Percentiles rank a stretch among this genome's conserved stretches.
These are phyloP conservation scores for Plectranthus barbatus DNA, from an alignment of 257 asterid genomes.

Conservation along the genomic window DNA sequence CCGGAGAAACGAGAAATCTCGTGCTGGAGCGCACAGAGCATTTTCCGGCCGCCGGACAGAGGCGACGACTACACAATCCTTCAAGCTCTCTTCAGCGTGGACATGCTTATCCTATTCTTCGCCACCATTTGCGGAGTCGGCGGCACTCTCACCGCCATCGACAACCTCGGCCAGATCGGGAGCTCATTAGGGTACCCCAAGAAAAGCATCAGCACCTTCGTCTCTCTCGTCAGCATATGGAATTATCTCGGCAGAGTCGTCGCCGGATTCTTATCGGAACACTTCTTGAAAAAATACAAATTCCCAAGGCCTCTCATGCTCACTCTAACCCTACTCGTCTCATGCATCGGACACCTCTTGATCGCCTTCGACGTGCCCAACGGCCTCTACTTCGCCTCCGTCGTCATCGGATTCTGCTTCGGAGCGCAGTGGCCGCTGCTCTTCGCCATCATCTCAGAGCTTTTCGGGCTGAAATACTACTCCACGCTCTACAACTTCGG, in stretches of 20 bases:
- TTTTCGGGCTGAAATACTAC: constrained; percentile 62
- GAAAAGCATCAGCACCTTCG: constrained; percentile 61
- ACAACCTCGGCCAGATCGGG: constrained; percentile 66
- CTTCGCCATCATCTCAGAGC: constrained; percentile 58
- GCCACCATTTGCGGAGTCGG: constrained; percentile 80
- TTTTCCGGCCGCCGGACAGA: constrained; percentile 44
- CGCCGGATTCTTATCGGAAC: constrained; percentile 57
- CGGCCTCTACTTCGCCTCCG: constrained; percentile 62
- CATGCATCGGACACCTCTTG: constrained; percentile 57
- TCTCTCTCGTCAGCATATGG: constrained; percentile 79
- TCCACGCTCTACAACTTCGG: constrained; percentile 75
- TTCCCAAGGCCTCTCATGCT: constrained; percentile 60
- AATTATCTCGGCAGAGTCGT: constrained; percentile 67
- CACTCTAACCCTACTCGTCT: constrained; percentile 32
- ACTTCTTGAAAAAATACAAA: constrained; percentile 40
- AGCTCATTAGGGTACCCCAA: constrained; percentile 51
- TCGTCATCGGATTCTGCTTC: constrained; percentile 72
- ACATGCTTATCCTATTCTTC: constrained; percentile 49
- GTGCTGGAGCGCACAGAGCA: constrained; percentile 46
- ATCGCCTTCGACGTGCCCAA: constrained; percentile 54
- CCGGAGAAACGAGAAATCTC: constrained; percentile 28
- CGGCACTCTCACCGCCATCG: constrained; percentile 73
- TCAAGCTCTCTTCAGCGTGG: constrained; percentile 61
- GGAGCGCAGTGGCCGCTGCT: constrained; percentile 65
- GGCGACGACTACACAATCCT: constrained; percentile 76